phyloP scores from a whole-genome alignment of 345 rosid genomes.

The Melaleuca quinquenervia region DNA sequence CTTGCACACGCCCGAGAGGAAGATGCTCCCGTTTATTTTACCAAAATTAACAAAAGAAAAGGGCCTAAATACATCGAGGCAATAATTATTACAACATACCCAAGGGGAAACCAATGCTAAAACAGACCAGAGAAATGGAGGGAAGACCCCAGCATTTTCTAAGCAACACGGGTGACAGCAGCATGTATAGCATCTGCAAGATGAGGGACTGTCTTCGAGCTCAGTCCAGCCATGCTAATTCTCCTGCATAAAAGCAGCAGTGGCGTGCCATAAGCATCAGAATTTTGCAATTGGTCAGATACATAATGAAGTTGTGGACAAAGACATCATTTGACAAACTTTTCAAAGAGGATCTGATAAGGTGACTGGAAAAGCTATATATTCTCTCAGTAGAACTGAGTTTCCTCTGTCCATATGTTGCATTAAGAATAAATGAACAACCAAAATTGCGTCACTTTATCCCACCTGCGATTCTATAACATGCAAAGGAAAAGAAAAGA shows the following conservation, averaged over 20 bases:
- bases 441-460: background rate
- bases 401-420: background rate
- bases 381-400: background rate
- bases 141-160: background rate
- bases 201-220: slow-evolving; percentile 23
- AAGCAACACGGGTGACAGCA: slow-evolving; percentile 3
- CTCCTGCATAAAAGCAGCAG: slow-evolving; percentile 15
- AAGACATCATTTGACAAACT: background rate
- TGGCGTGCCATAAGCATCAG: background rate
- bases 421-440: background rate
- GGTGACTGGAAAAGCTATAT: background rate
- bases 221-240: slow-evolving; percentile 32
- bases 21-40: background rate
- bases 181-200: slow-evolving; percentile 30
- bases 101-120: background rate
- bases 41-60: background rate
- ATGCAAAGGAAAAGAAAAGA: background rate
- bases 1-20: background rate
- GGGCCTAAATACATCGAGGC: background rate
- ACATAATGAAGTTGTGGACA: background rate
- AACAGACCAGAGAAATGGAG: background rate
- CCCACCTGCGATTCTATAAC: background rate
- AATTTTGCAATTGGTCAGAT: background rate
- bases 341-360: background rate
- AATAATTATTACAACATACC: background rate